Evolutionary conservation across 208 protist genomes (phyloP), one percentile per base, ranked within the genome.

Genomic region (Trypanosoma vivax): DNA sequence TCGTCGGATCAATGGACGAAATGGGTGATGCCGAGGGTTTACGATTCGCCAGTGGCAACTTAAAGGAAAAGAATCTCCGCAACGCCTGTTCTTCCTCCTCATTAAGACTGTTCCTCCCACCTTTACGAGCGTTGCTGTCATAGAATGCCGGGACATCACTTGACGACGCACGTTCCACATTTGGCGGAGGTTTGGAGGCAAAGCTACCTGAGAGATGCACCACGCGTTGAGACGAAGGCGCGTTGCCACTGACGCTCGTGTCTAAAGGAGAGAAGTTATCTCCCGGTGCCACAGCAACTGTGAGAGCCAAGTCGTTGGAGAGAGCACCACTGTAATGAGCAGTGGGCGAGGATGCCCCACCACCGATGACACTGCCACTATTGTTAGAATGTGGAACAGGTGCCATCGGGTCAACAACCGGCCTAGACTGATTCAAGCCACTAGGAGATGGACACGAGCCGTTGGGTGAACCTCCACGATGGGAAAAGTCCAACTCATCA

Each of bases 131-230:
- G 24, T 60, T 70, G 33, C 64, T 74, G 13, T 67, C 76, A 68
- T 91, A 91, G 54, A 91, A 91, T 38, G 66, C 45, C 4, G 83
- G 83, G n/a, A 91, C 84, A 24, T 91, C 83, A 24, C 42, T 43
- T 5, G 79, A 34, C 9, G 83, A 77, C 3, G 83, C 83, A 31
- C 59, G 73, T 52, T 66, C 50, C 2, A 80, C 64, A 61, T 90
- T 82, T 11, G 60, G 61, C 0, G 83, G 76, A 18, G 83, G 71
- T 24, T 52, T 61, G 13, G 40, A 63, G 29, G 83, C 76, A 50
- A 74, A 85, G 25, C 50, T 70, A 24, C 79, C 76, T 33, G 66
- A 63, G 24, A 56, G 62, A 43, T 84, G 77, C 40, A 88, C 59
- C 48, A 79, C 63, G 10, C 80, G 75, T 49, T 79, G 64, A 14